A percentile compares a stretch with the other conserved stretches of the same genome.
These are phyloP conservation scores for Glycine soja DNA, from an alignment of 306 rosid genomes.

Conservation along the genomic window DNA sequence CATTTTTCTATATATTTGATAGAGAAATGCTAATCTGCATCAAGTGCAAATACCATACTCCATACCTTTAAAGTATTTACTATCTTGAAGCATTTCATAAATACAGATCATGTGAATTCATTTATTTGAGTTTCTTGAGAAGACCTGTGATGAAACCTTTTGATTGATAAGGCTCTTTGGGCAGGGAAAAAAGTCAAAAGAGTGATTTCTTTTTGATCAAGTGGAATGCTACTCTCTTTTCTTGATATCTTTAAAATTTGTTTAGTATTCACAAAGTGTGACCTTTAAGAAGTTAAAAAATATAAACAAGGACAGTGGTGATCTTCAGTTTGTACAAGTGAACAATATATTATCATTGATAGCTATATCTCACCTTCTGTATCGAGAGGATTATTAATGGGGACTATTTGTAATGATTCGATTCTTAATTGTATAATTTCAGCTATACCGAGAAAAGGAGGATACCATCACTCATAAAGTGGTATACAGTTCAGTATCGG, in stretches of 20 bases:
- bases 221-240: slow-evolving; percentile 18
- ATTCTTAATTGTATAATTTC: slow-evolving; percentile 49
- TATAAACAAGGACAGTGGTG: background rate
- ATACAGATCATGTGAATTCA: slow-evolving; percentile 28
- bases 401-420: slow-evolving; percentile 33
- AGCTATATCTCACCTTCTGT: slow-evolving; percentile 28
- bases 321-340: slow-evolving; percentile 11
- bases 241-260: background rate
- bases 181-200: slow-evolving; percentile 7
- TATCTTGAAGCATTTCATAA: slow-evolving; percentile 19
- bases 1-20: slow-evolving; percentile 31
- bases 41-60: background rate
- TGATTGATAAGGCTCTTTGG: slow-evolving; percentile 7
- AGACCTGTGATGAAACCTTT: slow-evolving; percentile 14
- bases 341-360: slow-evolving; percentile 23
- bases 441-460: slow-evolving; percentile 88
- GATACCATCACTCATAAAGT: slow-evolving; percentile 63
- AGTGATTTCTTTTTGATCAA: background rate
- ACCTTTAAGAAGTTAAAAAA: background rate
- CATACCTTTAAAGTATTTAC: slow-evolving; percentile 12
- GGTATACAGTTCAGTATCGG: slow-evolving; percentile 71
- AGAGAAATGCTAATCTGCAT: slow-evolving; percentile 11
- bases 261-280: background rate
- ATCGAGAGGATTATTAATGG: slow-evolving; percentile 16
- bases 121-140: slow-evolving; percentile 25